phyloP scores from a whole-genome alignment of 768 basidiomycete genomes.

The Tricholoma saponaceum region DNA sequence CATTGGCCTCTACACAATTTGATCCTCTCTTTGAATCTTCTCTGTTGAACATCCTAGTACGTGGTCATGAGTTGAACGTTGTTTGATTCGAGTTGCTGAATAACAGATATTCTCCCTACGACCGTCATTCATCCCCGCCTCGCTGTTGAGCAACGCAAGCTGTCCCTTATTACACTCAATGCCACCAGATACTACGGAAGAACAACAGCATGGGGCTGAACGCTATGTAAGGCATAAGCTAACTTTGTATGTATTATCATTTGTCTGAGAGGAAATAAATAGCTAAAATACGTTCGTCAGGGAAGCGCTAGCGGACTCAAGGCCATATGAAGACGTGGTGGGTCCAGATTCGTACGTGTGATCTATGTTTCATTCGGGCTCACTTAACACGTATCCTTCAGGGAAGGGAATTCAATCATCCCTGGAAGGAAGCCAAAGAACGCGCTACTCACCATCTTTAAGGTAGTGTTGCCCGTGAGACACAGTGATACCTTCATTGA shows the following conservation, averaged over 20 bases:
- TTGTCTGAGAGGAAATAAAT: neutral
- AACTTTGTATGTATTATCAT: neutral
- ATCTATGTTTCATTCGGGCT: neutral
- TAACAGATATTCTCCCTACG: too few relatives aligned
- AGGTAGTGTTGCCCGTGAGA: neutral
- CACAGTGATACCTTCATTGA: neutral
- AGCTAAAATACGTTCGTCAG: neutral
- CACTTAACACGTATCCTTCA: neutral
- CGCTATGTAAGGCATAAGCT: too few relatives aligned
- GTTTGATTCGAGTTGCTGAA: too few relatives aligned
- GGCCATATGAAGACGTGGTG: neutral
- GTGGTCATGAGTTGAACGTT: too few relatives aligned
- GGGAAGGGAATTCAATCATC: neutral
- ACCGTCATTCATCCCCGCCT: too few relatives aligned
- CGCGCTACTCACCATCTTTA: neutral
- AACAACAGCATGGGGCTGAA: too few relatives aligned
- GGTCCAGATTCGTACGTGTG: neutral
- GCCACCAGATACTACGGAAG: too few relatives aligned
- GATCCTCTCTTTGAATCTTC: too few relatives aligned
- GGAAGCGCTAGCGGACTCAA: neutral
- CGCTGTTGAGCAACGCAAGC: too few relatives aligned
- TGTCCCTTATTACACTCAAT: too few relatives aligned
- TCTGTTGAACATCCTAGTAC: too few relatives aligned
- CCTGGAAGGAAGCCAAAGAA: neutral
- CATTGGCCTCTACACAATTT: too few relatives aligned